A percentile compares a stretch with the other conserved stretches of the same genome.
Conservation (phyloP, 495 filamentous ascomycete genomes). For the Neurospora sp. region DNA sequence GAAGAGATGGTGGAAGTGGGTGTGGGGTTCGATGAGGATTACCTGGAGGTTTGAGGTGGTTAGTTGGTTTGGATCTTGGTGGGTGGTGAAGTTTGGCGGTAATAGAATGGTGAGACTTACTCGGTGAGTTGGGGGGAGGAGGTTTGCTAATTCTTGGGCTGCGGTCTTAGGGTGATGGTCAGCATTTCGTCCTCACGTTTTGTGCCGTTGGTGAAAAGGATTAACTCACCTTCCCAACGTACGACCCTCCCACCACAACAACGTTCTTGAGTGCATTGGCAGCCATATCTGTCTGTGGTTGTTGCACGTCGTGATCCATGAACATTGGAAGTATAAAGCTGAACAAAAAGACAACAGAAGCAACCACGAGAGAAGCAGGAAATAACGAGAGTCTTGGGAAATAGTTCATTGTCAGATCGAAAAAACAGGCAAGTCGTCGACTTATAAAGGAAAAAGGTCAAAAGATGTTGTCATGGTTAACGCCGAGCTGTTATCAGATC, state of each 20-base stretch:
- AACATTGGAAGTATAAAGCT: neutral
- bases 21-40: constrained; percentile 40
- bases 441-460: neutral
- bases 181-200: neutral
- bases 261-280: constrained; percentile 10
- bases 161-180: constrained; percentile 5
- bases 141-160: constrained; percentile 15
- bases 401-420: neutral
- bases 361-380: neutral
- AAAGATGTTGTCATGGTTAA: neutral
- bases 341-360: neutral
- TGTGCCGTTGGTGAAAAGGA: neutral
- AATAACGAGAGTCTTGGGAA: neutral
- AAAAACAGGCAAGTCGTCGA: neutral
- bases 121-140: constrained; percentile 19
- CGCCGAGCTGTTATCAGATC: neutral
- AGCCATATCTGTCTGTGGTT: constrained; percentile 1
- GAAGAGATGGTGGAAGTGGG: constrained; percentile 45
- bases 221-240: constrained; percentile 16
- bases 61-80: neutral
- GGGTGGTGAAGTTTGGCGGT: too few relatives aligned
- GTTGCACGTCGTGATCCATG: neutral
- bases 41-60: constrained; percentile 19
- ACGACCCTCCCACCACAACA: constrained; percentile 19
- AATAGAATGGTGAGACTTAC: constrained; percentile 5